Evolutionary conservation across 2,329 filamentous ascomycete species (phyloP).

Genomic region (Emmonsia crescens): DNA sequence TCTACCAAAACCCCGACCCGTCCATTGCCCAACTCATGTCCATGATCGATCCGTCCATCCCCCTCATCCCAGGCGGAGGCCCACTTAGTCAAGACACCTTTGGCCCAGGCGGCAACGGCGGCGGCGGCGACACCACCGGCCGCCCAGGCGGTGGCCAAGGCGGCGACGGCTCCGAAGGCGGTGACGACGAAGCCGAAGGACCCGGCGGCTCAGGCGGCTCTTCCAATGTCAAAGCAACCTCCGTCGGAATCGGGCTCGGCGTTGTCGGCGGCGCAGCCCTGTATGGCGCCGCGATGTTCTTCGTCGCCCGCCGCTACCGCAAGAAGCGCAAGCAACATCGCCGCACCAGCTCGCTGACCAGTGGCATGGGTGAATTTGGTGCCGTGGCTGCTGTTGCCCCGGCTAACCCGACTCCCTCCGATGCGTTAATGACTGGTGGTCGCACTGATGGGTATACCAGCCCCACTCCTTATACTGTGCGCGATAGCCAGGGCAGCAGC

Average conservation of each 20-base stretch:
- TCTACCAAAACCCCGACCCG: constrained; percentile 60
- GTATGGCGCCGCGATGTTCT: constrained; percentile 93
- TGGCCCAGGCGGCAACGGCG: neutral
- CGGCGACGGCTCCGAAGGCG: constrained; percentile 26
- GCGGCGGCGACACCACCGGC: neutral
- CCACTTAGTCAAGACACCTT: neutral
- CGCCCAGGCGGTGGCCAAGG: constrained; percentile 11
- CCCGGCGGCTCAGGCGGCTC: constrained; percentile 39
- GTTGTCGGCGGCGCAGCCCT: constrained; percentile 67
- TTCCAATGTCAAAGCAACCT: constrained; percentile 34
- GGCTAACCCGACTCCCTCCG: constrained; percentile 27
- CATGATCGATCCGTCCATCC: constrained; percentile 76
- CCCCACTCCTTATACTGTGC: constrained; percentile 26
- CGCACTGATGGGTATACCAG: constrained; percentile 40
- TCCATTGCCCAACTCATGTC: constrained; percentile 63
- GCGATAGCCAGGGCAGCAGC: constrained; percentile 50
- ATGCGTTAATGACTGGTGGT: constrained; percentile 59
- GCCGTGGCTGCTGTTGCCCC: constrained; percentile 10
- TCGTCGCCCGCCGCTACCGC: constrained; percentile 82
- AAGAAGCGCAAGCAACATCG: constrained; percentile 69
- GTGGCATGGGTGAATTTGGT: constrained; percentile 39
- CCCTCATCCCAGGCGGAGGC: constrained; percentile 45
- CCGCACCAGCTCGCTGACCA: constrained; percentile 62
- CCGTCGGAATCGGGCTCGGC: constrained; percentile 60
- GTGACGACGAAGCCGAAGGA: constrained; percentile 28